These are phyloP conservation scores for Xylariaceae sp. DNA, from an alignment of 2,329 filamentous ascomycete species.

Conservation along the genomic window DNA sequence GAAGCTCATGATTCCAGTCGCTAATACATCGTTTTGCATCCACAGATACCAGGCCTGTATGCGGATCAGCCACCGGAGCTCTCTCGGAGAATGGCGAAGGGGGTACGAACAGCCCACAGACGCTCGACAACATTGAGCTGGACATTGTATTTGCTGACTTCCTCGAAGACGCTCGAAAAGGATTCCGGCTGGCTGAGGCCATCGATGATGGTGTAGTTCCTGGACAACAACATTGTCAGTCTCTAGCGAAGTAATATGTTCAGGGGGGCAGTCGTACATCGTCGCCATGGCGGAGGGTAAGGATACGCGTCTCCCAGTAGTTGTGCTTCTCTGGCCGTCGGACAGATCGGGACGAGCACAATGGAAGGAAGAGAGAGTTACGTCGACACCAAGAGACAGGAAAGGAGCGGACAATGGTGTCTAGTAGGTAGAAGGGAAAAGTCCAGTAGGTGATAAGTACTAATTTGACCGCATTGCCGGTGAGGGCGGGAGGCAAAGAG, in stretches of 20 bases:
- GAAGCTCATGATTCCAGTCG: slow-evolving; percentile 97
- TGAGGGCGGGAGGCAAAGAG: slow-evolving; percentile 15
- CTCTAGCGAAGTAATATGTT: slow-evolving; percentile 1
- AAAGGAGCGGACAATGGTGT: slow-evolving; percentile 2
- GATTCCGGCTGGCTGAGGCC: slow-evolving; percentile 41
- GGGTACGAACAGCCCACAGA: slow-evolving; percentile 67
- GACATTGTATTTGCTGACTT: slow-evolving; percentile 67
- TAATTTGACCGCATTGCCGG: too few species aligned
- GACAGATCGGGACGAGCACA: not conserved
- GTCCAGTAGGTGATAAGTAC: slow-evolving; percentile 4
- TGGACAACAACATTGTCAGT: slow-evolving; percentile 20
- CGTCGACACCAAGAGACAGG: slow-evolving; percentile 1
- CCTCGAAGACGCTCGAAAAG: slow-evolving; percentile 53
- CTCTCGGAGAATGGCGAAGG: not conserved
- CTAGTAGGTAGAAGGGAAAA: slow-evolving; percentile 2
- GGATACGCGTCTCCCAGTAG: not conserved
- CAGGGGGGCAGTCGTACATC: slow-evolving; percentile 15
- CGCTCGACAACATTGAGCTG: slow-evolving; percentile 80
- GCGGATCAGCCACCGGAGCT: not conserved
- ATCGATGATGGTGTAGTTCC: slow-evolving; percentile 42
- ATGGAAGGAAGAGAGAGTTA: not conserved
- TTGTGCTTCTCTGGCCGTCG: slow-evolving; percentile 4
- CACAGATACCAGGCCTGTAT: slow-evolving; percentile 80
- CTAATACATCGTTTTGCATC: slow-evolving; percentile 96
- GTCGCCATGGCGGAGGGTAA: slow-evolving; percentile 24